A percentile compares a stretch with the other conserved stretches of the same genome.
phyloP scores from a whole-genome alignment of 768 basidiomycete genomes.

The Boletus speciosus region DNA sequence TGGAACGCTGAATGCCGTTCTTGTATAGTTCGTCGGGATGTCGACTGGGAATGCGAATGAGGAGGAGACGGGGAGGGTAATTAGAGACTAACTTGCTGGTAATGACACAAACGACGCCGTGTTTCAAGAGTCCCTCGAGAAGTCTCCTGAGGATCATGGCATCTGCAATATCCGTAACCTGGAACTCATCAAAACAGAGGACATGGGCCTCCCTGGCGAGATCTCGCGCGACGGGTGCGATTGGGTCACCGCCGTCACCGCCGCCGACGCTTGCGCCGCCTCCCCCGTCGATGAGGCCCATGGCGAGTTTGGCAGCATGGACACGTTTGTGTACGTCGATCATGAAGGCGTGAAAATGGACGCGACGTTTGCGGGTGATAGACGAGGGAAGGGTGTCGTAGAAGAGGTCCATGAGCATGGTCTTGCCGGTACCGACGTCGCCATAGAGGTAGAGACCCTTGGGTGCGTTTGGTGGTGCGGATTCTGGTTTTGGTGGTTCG shows the following conservation, averaged over 20 bases:
- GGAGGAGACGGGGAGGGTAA: neutral
- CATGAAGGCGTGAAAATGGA: constrained; percentile 99
- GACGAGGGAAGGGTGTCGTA: constrained; percentile 73
- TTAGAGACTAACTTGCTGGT: constrained; percentile 82
- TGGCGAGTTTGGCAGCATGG: constrained; percentile 73
- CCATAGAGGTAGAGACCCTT: constrained; percentile 94
- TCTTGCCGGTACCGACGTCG: constrained; percentile 96
- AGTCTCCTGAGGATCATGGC: constrained; percentile 96
- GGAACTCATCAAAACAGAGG: constrained; percentile 97
- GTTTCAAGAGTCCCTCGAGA: constrained; percentile 78
- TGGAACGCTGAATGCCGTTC: constrained; percentile 95
- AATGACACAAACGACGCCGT: constrained; percentile 91
- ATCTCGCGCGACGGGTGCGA: constrained; percentile 82
- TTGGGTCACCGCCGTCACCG: constrained; percentile 61
- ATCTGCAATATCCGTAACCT: constrained; percentile 97
- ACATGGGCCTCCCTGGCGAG: constrained; percentile 81
- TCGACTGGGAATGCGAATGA: constrained; percentile 52
- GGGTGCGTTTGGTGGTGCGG: constrained; percentile 55
- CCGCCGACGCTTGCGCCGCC: constrained; percentile 26
- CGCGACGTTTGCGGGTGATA: constrained; percentile 72
- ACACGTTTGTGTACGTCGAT: constrained; percentile 94
- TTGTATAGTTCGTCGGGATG: constrained; percentile 97
- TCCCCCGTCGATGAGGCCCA: constrained; percentile 51
- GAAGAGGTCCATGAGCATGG: constrained; percentile 99
- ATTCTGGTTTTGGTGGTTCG: constrained; percentile 13